Base-by-base conservation (phyloP, 495 filamentous ascomycete species). In the Aspergillus sparsus region DNA sequence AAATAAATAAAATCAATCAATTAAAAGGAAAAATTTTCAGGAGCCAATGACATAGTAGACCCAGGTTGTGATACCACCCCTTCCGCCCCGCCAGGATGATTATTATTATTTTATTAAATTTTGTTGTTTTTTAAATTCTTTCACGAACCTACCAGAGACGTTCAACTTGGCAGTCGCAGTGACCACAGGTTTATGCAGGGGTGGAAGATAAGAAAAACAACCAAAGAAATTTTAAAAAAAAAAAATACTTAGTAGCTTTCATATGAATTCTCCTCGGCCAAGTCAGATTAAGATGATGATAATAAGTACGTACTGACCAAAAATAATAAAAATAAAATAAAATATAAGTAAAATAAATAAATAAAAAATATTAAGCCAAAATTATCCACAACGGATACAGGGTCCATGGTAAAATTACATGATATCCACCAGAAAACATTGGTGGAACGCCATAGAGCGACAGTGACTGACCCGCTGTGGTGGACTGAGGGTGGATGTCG, bases 51-150 rank as follows among this genome's bases (percentile, higher is more conserved):
- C 15, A 10, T 15, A 18, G 3, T 18, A 15, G 16, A 18, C 9
- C 15, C 9, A 7, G 18, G 9, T 31, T 44, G 58, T 61, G 52
- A 61, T 55, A 35, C 50, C 49, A 56, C 18, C 59, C 34, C 50
- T 57, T 55, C 55, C 53, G 46, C 53, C 60, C 60, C 44, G 44
- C 44, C 16, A 21, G n/a, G 15, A 21, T 15, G 8, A 15, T 5
- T n/a, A 8, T 46, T 46, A n/a, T 16, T 16, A 46, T 16, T 47
- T 47, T 41, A 6, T 41, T 41, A 41, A n/a, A 41, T 41, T 41
- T n/a, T n/a, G n/a, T n/a, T n/a, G n/a, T n/a, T n/a, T n/a, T 41
- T 41, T 11, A 3, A n/a, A 3, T n/a, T 41, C 37, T 27, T 27
- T 27, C 21, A 27, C 21, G 21, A 27, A 27, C 21, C 21, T 27